Evolutionary conservation across 2,329 filamentous ascomycete genomes (phyloP).

Genomic region (Aspergillus costaricaensis): DNA sequence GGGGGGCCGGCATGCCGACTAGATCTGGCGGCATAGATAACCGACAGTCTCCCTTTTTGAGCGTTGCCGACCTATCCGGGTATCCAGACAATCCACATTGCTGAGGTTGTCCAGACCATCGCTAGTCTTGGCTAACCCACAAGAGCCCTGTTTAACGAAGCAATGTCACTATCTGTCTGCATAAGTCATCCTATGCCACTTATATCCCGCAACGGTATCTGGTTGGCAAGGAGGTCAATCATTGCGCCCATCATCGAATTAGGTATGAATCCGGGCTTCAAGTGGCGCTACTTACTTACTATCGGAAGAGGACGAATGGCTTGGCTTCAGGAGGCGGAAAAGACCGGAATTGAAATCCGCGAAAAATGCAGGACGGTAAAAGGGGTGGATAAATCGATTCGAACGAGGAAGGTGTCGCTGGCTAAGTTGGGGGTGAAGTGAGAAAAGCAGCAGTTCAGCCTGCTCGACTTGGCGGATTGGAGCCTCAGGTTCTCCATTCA

Average conservation of each 20-base stretch:
- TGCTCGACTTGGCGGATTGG: neutral
- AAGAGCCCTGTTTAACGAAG: neutral
- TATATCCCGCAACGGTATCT: neutral
- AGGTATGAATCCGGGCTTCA: neutral
- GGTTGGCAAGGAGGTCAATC: neutral
- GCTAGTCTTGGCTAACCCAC: neutral
- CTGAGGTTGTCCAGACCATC: neutral
- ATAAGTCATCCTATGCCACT: neutral
- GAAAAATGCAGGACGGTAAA: neutral
- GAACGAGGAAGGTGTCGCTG: neutral
- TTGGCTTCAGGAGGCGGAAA: neutral
- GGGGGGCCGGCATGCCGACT: neutral
- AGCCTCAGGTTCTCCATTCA: neutral
- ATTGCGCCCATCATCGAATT: neutral
- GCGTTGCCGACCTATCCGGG: neutral
- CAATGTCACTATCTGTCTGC: neutral
- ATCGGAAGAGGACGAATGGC: neutral
- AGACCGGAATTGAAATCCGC: neutral
- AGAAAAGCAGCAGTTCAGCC: no score
- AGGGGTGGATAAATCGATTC: neutral
- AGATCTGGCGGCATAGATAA: neutral
- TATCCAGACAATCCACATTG: neutral
- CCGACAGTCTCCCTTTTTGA: neutral
- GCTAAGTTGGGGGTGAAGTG: neutral
- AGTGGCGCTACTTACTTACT: neutral